Evolutionary conservation across 2,329 filamentous ascomycete genomes (phyloP), one percentile per base, ranked within the genome.

Genomic region (Xylaria arbuscula): DNA sequence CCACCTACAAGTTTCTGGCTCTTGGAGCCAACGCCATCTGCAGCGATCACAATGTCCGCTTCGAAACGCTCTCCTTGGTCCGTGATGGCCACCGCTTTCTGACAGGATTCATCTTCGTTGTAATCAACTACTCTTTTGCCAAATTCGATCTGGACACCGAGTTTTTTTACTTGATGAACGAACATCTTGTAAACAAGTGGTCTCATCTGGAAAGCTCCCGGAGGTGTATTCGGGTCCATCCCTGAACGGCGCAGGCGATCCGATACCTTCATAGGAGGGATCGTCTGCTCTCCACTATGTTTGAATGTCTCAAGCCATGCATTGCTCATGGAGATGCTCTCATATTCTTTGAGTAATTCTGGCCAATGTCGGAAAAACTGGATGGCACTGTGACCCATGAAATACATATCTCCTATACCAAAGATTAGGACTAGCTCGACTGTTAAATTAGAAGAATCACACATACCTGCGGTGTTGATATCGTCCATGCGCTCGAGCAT

Each of bases 111-210:
- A 48, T 84, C 81, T 74, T 88, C 86, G 67, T 82, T 83, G 72
- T 87, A 87, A 62, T 85, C 80, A 50, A 82, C 78, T 0, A 87
- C 83, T 34, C 80, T 80, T 38, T 82, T 80, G 5, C 83, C 83
- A 38, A 86, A 81, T 53, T 84, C 76, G 38, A 86, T 83, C 8
- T 81, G 75, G 22, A 87, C 82, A 0, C 83, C 83, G 34, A 85
- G 75, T 64, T 78, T 81, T 72, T 84, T 79, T 28, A 86, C 82
- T 61, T 85, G 82, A 63, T 77, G 79, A 15, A 86, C 80, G 68
- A 86, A 86, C 84, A 87, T 87, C 74, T 82, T 81, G 77, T 87
- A 87, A 17, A 87, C 82, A 2, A 86, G 80, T 4, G 85, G 85
- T 15, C 85, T 83, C 83, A 88, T 86, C 73, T 87, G 85, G 74